Evolutionary conservation across 2,329 filamentous ascomycete genomes (phyloP), one percentile per base, ranked within the genome.

Genomic region (Aspergillus neoniger): DNA sequence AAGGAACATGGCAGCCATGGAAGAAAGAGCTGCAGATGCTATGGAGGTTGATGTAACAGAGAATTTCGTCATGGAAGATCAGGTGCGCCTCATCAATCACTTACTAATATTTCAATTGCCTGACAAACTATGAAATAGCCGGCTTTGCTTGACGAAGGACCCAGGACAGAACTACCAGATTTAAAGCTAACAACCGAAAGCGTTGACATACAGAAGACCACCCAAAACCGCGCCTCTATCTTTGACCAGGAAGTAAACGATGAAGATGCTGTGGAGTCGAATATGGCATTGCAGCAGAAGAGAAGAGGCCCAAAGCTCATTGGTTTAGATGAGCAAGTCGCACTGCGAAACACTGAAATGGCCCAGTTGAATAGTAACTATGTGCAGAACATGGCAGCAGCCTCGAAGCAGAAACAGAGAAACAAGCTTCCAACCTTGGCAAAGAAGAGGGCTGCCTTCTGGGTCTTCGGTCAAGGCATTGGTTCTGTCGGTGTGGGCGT

Each of bases 391-490:
- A 92, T 91, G 85, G 77, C 73, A 1, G 73, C 75, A 12, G 81
- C 79, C 8, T 68, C 69, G 6, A 77, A 74, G 30, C 69, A 77
- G 19, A 87, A 85, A 64, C 65, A 75, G 5, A 69, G 76, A 5
- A 75, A 79, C 36, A 80, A 76, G 51, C 67, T 76, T 14, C 64
- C 73, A 12, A 71, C 74, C 0, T 76, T 82, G 44, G 85, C 86
- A 2, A 89, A 85, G 74, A 85, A 83, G 69, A 89, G 88, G 60
- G 88, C 87, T 0, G 80, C 81, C 10, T 81, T 83, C 66, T 89
- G 85, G 79, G 81, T 90, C 4, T 81, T 84, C 61, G 85, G 83
- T 5, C 70, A 77, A 51, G 86, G 86, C 6, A 77, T 88, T 49
- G 85, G 83, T 44, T 79, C 79, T 44, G 79, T 87, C 7, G 85